A percentile compares a stretch with the other conserved stretches of the same genome.
Evolutionary conservation across 2,329 filamentous ascomycete genomes (phyloP).

Genomic region (Teratosphaeriaceae sp.): DNA sequence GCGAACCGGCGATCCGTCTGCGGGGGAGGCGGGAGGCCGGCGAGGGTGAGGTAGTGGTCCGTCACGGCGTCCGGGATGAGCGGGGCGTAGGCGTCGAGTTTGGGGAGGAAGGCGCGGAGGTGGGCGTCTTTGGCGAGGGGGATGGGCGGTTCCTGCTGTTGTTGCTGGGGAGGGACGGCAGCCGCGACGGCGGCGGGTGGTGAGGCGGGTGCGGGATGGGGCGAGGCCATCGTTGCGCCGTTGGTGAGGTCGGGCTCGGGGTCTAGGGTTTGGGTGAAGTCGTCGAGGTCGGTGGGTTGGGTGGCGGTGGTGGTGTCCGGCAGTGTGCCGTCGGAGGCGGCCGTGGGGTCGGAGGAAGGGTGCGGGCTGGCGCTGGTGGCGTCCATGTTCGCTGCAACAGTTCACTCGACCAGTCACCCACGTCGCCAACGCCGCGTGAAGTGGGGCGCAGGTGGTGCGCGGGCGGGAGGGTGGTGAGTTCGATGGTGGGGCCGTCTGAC

Average conservation of each 20-base stretch:
- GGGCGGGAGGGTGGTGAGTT: constrained; percentile 1
- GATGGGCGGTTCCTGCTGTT: constrained; percentile 58
- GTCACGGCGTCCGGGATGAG: constrained; percentile 99
- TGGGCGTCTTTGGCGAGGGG: constrained; percentile 86
- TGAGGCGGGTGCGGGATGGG: constrained; percentile 36
- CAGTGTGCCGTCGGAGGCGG: constrained; percentile 21
- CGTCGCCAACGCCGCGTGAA: neutral
- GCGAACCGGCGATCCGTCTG: constrained; percentile 86
- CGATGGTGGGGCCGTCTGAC: constrained; percentile 1
- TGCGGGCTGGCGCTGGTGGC: neutral
- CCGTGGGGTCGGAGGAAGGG: constrained; percentile 5
- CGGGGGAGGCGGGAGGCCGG: constrained; percentile 85
- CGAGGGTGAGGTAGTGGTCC: constrained; percentile 94
- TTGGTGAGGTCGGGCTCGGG: constrained; percentile 27
- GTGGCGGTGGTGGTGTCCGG: constrained; percentile 7
- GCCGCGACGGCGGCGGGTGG: constrained; percentile 40
- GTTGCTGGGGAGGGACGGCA: constrained; percentile 58
- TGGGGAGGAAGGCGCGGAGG: constrained; percentile 82
- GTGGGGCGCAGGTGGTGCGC: neutral
- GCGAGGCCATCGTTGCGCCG: constrained; percentile 22
- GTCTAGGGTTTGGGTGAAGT: constrained; percentile 34
- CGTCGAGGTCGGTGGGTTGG: constrained; percentile 17
- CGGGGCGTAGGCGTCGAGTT: constrained; percentile 98
- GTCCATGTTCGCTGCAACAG: neutral
- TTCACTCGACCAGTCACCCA: neutral